Evolutionary conservation across 805 yeast species (phyloP).

Genomic region (Barnettozyma wickerhamii): DNA sequence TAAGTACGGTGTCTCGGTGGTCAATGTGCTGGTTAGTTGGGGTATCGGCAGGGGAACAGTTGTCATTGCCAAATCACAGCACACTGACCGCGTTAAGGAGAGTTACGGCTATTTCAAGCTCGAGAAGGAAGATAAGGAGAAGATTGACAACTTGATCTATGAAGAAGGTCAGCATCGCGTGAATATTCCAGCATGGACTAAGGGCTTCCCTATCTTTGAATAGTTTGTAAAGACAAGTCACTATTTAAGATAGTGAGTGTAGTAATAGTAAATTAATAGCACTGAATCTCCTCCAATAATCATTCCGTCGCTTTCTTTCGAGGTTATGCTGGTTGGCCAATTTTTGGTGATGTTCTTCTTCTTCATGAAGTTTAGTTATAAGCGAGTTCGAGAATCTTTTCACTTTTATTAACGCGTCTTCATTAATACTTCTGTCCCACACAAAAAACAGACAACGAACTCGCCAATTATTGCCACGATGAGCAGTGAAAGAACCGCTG

Average conservation of each 20-base stretch:
- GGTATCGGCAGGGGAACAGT: constrained; percentile 48
- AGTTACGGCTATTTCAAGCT: constrained; percentile 18
- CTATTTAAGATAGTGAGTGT: no score
- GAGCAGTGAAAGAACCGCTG: constrained; percentile 23
- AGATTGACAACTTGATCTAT: constrained; percentile 19
- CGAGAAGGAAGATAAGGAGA: constrained; percentile 22
- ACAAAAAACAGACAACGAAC: no score
- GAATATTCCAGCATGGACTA: constrained; percentile 10
- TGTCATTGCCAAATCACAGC: constrained; percentile 50
- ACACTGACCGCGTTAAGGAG: constrained; percentile 34
- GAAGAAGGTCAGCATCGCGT: constrained; percentile 27
- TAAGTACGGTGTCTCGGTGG: constrained; percentile 37
- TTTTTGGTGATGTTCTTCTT: no score
- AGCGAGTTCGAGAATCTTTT: no score
- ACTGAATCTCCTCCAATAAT: no score
- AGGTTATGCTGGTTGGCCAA: no score
- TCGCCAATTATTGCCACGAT: no score
- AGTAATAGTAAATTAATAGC: neutral
- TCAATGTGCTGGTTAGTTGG: constrained; percentile 56
- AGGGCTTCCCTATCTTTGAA: constrained; percentile 34
- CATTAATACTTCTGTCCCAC: no score
- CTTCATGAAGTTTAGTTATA: neutral
- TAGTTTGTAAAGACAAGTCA: no score
- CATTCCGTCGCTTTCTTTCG: no score
- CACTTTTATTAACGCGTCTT: no score